Conservation (phyloP, 2,329 filamentous ascomycete genomes). For the Fusarium sterilihyphosum region DNA sequence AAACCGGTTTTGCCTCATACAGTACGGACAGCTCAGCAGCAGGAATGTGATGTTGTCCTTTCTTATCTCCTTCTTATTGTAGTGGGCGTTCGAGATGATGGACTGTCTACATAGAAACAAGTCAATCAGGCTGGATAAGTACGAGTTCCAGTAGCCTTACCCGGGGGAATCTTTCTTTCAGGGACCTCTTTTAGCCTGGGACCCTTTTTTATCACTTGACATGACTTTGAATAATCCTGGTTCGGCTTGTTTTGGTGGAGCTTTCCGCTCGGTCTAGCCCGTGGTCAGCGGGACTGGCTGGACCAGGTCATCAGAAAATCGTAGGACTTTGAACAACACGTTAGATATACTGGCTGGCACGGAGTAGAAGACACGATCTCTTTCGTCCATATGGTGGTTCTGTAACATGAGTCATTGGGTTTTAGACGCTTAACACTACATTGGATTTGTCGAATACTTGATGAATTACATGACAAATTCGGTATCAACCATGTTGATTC, state of each 20-base stretch:
- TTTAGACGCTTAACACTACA: background rate
- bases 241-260: conserved; percentile 27
- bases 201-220: conserved; percentile 15
- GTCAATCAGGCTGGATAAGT: background rate
- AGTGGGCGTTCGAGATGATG: background rate
- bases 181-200: background rate
- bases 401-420: background rate
- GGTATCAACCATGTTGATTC: background rate
- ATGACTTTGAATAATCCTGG: conserved; percentile 14
- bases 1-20: conserved; percentile 38
- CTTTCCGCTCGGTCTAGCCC: conserved; percentile 39
- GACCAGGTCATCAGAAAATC: conserved; percentile 27
- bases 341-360: background rate
- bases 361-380: background rate
- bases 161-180: background rate
- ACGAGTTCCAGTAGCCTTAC: background rate
- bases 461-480: background rate
- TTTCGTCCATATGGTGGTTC: background rate
- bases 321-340: conserved; percentile 4
- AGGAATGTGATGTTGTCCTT: background rate
- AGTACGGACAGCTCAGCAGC: conserved; percentile 6
- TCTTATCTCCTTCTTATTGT: background rate
- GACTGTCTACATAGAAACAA: background rate
- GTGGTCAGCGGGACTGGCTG: conserved; percentile 28
- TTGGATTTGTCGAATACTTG: background rate